Evolutionary conservation across 306 rosid genomes (phyloP).

Genomic region (Prunus mira): DNA sequence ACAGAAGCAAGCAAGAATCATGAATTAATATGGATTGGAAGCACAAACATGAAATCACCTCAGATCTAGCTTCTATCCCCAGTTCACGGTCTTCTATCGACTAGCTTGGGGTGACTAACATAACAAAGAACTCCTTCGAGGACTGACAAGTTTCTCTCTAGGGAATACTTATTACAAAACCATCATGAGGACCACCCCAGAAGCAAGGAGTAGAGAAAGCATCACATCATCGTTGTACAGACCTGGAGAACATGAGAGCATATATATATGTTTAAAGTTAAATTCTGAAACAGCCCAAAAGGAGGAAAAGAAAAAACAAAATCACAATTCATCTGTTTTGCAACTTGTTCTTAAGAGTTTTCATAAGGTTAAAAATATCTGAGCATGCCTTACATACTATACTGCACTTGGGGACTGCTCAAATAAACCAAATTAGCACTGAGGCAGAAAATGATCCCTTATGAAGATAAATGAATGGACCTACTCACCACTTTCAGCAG

Average conservation of each 20-base stretch:
- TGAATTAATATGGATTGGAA: constrained; percentile 44
- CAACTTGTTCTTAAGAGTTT: neutral
- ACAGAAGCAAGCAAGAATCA: constrained; percentile 61
- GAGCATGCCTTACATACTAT: neutral
- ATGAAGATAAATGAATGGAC: neutral
- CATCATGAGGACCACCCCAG: constrained; percentile 38
- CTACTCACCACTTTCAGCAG: constrained; percentile 58
- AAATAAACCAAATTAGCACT: neutral
- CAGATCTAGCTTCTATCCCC: constrained; percentile 7
- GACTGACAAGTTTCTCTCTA: constrained; percentile 22
- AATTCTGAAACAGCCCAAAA: neutral
- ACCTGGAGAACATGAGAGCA: constrained; percentile 48
- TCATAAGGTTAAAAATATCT: neutral
- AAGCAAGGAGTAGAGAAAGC: constrained; percentile 39
- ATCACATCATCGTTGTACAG: constrained; percentile 30
- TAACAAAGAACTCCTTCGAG: constrained; percentile 19
- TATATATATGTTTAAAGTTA: neutral
- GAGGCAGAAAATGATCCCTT: neutral
- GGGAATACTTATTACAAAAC: constrained; percentile 27
- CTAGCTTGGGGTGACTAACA: constrained; percentile 30
- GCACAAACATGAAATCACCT: constrained; percentile 30
- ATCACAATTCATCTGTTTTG: neutral
- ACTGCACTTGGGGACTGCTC: neutral
- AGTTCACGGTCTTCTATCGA: constrained; percentile 4
- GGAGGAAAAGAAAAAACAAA: neutral